A percentile compares a stretch with the other conserved stretches of the same genome.
These are phyloP conservation scores for Thraustochytrium striatum DNA, from an alignment of 352 stramenopile species.

Conservation along the genomic window DNA sequence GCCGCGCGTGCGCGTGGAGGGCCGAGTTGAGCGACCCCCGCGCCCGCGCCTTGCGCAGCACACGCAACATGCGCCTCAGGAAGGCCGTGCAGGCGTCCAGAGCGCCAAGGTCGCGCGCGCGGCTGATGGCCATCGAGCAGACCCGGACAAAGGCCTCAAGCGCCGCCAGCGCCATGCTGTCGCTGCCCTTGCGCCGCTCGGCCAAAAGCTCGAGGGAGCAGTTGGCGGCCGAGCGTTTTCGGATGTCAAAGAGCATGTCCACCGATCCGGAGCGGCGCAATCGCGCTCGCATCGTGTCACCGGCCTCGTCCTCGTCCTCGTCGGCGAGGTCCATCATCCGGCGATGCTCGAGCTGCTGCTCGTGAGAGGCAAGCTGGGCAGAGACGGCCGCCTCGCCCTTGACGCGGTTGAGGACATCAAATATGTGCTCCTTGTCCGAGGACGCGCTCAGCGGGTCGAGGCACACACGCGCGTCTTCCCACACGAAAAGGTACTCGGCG, in stretches of 20 bases:
- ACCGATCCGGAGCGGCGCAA: neutral
- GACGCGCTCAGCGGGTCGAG: constrained; percentile 41
- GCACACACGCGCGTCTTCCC: constrained; percentile 47
- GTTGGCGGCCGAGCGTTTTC: constrained; percentile 45
- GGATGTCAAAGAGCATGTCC: constrained; percentile 47
- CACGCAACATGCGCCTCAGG: neutral
- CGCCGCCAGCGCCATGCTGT: constrained; percentile 26
- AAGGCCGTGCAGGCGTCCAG: neutral
- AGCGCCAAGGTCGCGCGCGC: neutral
- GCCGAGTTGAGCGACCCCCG: neutral
- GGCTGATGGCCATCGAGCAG: neutral
- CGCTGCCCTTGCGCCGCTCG: constrained; percentile 41
- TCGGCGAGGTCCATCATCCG: neutral
- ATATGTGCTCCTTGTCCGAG: constrained; percentile 43
- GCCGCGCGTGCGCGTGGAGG: neutral
- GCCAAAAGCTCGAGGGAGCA: constrained; percentile 41
- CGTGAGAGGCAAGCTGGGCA: neutral
- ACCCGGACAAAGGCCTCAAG: neutral
- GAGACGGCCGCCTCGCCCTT: constrained; percentile 4
- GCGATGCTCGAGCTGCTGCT: neutral
- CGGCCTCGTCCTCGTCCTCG: constrained; percentile 31
- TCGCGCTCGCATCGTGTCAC: neutral
- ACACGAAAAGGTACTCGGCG: constrained; percentile 16
- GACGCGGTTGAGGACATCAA: constrained; percentile 48
- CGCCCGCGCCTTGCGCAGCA: neutral